Evolutionary conservation across 1,284 basidiomycete species (phyloP), one percentile per base, ranked within the genome.

Genomic region (Malassezia arunalokei): DNA sequence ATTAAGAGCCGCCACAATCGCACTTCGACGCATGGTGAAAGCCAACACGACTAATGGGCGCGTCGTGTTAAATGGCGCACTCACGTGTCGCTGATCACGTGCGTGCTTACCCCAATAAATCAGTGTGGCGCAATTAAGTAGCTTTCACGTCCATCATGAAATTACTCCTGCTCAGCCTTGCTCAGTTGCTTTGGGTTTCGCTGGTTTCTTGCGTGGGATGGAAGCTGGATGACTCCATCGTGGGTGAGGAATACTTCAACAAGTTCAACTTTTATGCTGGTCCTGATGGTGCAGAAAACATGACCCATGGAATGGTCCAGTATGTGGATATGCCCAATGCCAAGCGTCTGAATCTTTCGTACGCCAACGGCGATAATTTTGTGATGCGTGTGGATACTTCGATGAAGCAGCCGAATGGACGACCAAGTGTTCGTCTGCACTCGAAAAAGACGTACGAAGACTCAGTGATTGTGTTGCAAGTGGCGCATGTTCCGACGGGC

Each of bases 401-500:
- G 0, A 41, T 55, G 20, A 40, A 33, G 3, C 59, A 57, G 12
- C 45, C 58, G 11, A 43, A 55, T 32, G 68, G 68, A 5, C 47
- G 70, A 2, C 58, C 57, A 40, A 60, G 57, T 38, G 63, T 71
- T 12, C 59, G 70, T n/a, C 56, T 73, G 42, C 49, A 56, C 4
- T 69, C 66, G 17, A 65, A 69, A 32, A 33, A 62, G 32, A 47
- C 37, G 43, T 71, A 60, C 51, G 43, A 44, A 14, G 67, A 73
- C 39, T 64, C 68, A 8, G 62, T 73, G 7, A 66, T 69, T 47
- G 58, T 71, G 40, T 47, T 68, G n/a, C 62, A 71, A 43, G 63
- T 65, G 11, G 59, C 62, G 11, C 68, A 71, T 43, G 54, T 65
- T 14, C 69, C 69, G 1, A 43, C 55, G 2, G 68, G 68, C 27